Evolutionary conservation across 192 early-diverging fungal species (phyloP).

Genomic region (Mycoemilia scoparia): DNA sequence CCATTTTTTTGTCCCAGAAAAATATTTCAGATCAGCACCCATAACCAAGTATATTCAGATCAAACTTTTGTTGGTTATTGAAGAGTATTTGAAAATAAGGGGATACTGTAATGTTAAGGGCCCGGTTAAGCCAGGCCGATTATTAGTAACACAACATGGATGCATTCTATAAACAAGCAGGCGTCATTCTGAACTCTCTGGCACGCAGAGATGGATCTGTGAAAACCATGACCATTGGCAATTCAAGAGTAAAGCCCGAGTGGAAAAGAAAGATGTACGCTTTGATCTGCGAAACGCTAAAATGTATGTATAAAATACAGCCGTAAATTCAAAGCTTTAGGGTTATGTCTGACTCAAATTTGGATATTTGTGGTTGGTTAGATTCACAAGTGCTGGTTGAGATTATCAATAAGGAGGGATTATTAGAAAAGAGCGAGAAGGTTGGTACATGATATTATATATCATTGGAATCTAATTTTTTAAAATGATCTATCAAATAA

Average conservation of each 20-base stretch:
- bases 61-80: no score
- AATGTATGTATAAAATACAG: slow-evolving; percentile 21
- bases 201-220: slow-evolving; percentile 55
- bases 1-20: no score
- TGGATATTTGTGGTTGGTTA: background rate
- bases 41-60: no score
- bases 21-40: no score
- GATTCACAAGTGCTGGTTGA: no score
- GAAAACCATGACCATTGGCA: slow-evolving; percentile 52
- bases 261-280: slow-evolving; percentile 79
- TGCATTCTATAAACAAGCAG: slow-evolving; percentile 57
- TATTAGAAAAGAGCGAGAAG: no score
- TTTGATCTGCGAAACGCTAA: slow-evolving; percentile 81
- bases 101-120: no score
- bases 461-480: background rate
- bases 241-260: slow-evolving; percentile 30
- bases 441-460: no score
- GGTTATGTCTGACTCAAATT: background rate
- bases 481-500: slow-evolving; percentile 68
- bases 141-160: no score
- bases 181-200: slow-evolving; percentile 55
- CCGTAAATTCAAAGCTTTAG: slow-evolving; percentile 10
- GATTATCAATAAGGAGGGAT: no score
- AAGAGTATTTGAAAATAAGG: no score
- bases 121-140: no score